Conservation (phyloP, 495 filamentous ascomycete genomes). For the Amorphotheca resinae region DNA sequence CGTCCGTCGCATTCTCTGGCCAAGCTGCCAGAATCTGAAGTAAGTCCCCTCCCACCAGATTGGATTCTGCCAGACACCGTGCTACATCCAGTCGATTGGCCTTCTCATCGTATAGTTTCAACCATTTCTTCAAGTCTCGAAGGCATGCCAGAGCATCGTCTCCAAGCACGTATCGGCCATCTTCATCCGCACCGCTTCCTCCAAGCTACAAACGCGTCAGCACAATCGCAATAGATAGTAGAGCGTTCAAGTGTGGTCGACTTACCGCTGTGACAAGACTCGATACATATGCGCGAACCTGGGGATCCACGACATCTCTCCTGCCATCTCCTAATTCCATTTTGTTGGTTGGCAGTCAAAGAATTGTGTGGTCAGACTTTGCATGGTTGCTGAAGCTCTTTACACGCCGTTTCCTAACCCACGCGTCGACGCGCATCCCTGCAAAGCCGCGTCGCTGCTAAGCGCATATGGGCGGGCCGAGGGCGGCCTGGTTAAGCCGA, state of each 20-base stretch:
- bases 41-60: slow-evolving; percentile 81
- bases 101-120: slow-evolving; percentile 90
- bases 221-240: neutral
- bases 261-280: slow-evolving; percentile 84
- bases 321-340: slow-evolving; percentile 40
- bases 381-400: slow-evolving; percentile 4
- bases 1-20: slow-evolving; percentile 52
- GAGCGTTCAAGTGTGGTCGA: slow-evolving; percentile 14
- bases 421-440: neutral
- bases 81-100: slow-evolving; percentile 91
- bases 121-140: slow-evolving; percentile 85
- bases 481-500: too few species aligned
- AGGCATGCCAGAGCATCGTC: slow-evolving; percentile 88
- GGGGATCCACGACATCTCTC: slow-evolving; percentile 60
- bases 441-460: too few species aligned
- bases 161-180: slow-evolving; percentile 75
- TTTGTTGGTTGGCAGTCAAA: slow-evolving; percentile 16
- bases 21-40: slow-evolving; percentile 78
- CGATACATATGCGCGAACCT: slow-evolving; percentile 82
- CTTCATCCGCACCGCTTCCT: slow-evolving; percentile 68
- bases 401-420: slow-evolving; percentile 1
- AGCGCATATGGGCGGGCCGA: too few species aligned
- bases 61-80: slow-evolving; percentile 81
- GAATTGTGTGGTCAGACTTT: neutral
- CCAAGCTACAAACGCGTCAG: slow-evolving; percentile 50